Evolutionary conservation across 495 filamentous ascomycete genomes (phyloP), one percentile per base, ranked within the genome.

Genomic region (Xylaria grammica): DNA sequence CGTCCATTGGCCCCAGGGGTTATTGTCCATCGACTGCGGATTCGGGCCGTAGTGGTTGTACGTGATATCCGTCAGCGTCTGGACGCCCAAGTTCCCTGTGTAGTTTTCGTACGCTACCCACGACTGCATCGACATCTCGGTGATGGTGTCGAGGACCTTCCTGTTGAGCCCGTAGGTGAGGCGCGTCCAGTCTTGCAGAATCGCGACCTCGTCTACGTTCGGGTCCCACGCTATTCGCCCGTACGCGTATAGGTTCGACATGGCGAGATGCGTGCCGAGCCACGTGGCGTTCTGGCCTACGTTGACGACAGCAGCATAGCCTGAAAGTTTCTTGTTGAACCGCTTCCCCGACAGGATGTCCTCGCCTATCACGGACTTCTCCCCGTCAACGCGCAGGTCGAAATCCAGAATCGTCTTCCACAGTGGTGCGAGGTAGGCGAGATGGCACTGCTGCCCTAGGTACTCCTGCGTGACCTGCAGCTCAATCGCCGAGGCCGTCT

Each of bases 1-100:
- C 1, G 89, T 91, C 89, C 89, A 92, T 66, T 90, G 88, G 10
- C 89, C 89, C 84, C 86, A 91, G 11, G 84, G 81, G 70, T 91
- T 92, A 64, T 80, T 78, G 69, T 92, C 89, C 71, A 50, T 85
- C 0, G 85, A 85, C 5, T 79, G 83, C 22, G 89, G 88, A 65
- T 86, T 89, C 0, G 89, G 87, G 0, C 89, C 88, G 72, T 83
- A 91, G 69, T 91, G 89, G 4, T 80, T 85, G 65, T 82, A 84
- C 2, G 87, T 74, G 60, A 91, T 90, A 69, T 92, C 87, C 3
- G 85, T 87, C 17, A 92, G 76, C 0, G 89, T 91, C 66, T 91
- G 89, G 20, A 88, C 84, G 17, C 89, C 89, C 0, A 92, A 78
- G 65, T 92, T 92, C 19, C 89, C 89, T 0, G 77, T 85, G 74